These are phyloP conservation scores for Penicillium glabrum DNA, from an alignment of 2,329 filamentous ascomycete genomes.

Conservation along the genomic window DNA sequence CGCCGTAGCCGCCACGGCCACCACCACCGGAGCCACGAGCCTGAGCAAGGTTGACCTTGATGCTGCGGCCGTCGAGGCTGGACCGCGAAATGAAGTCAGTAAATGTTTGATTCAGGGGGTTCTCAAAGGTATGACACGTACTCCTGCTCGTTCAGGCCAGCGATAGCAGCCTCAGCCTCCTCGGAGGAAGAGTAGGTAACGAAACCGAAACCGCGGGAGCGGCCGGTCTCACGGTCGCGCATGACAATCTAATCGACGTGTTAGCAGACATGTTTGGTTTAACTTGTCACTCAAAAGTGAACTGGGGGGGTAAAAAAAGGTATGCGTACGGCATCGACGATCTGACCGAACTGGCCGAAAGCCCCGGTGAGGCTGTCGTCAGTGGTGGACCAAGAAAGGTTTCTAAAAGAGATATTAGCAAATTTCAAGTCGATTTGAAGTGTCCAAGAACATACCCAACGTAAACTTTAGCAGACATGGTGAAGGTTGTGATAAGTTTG, in stretches of 20 bases:
- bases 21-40: not conserved
- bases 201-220: conserved; percentile 20
- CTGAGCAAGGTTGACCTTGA: conserved; percentile 15
- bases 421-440: not conserved
- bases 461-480: conserved; percentile 17
- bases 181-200: conserved; percentile 13
- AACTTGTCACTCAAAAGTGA: not conserved
- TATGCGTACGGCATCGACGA: conserved; percentile 10
- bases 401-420: not conserved
- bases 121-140: not conserved
- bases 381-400: conserved; percentile 15
- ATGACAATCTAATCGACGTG: conserved; percentile 10
- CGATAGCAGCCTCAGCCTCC: conserved; percentile 12
- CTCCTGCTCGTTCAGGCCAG: conserved; percentile 15
- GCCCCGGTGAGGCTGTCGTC: conserved; percentile 6
- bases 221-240: conserved; percentile 16
- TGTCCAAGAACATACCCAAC: conserved; percentile 7
- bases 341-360: conserved; percentile 10
- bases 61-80: conserved; percentile 14
- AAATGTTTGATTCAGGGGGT: not conserved
- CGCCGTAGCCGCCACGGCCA: conserved; percentile 3
- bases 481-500: not conserved
- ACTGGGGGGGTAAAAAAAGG: not conserved
- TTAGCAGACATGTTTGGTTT: not conserved
- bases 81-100: not conserved